These are phyloP conservation scores for Dendrocalamus latiflorus DNA, from an alignment of 202 grass and related monocot genomes.

Conservation along the genomic window DNA sequence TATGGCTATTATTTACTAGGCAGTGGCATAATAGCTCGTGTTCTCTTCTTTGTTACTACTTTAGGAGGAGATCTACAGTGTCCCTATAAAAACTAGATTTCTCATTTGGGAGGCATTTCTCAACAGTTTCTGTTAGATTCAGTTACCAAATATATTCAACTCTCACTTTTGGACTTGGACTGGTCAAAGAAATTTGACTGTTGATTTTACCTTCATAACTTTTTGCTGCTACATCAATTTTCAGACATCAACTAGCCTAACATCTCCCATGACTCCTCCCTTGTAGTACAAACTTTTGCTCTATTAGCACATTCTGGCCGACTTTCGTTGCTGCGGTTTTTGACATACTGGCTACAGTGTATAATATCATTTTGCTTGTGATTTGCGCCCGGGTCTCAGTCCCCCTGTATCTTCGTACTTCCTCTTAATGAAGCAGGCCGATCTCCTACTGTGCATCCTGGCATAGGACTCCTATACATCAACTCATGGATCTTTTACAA, in stretches of 20 bases:
- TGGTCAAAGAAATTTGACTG: not conserved
- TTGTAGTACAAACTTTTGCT: not conserved
- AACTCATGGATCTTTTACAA: not conserved
- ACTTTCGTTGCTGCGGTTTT: not conserved
- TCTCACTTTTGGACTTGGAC: slow-evolving; percentile 2
- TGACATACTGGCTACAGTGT: not conserved
- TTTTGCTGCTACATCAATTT: not conserved
- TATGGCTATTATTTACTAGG: not conserved
- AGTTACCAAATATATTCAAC: not conserved
- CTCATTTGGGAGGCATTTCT: not conserved
- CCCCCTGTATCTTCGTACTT: not conserved
- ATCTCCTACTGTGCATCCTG: not conserved
- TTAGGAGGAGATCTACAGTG: not conserved
- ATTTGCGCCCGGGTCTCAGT: not conserved
- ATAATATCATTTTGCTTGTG: not conserved
- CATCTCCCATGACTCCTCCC: not conserved
- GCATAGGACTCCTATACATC: not conserved
- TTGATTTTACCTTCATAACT: not conserved
- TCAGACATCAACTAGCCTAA: not conserved
- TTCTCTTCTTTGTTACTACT: not conserved
- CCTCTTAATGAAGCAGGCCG: not conserved
- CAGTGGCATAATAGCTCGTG: not conserved
- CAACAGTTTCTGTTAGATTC: not conserved
- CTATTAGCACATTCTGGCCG: not conserved
- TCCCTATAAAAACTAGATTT: not conserved